These are phyloP conservation scores for Acanthamoeba lenticulata DNA, from an alignment of 208 protist species.

Conservation along the genomic window DNA sequence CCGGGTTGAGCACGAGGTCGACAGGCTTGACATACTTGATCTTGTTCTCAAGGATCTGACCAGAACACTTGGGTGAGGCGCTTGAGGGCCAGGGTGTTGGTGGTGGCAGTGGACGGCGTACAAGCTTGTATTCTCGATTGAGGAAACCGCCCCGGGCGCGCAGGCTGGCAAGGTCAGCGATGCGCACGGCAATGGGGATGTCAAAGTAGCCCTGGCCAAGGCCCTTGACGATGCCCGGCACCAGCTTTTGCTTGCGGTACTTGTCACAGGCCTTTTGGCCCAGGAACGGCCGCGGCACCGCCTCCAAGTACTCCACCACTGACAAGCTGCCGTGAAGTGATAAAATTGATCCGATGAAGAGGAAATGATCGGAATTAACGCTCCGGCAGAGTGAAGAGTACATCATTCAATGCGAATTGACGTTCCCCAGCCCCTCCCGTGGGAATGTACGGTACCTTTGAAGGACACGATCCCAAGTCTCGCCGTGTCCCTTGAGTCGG, in stretches of 20 bases:
- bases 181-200: slow-evolving; percentile 43
- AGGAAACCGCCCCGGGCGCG: slow-evolving; percentile 31
- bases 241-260: slow-evolving; percentile 30
- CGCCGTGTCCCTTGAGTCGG: not conserved
- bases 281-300: slow-evolving; percentile 33
- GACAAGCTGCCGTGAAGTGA: not conserved
- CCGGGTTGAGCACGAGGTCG: not conserved
- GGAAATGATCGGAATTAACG: no score
- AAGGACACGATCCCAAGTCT: not conserved
- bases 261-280: slow-evolving; percentile 29
- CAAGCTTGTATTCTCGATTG: slow-evolving; percentile 37
- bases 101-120: not conserved
- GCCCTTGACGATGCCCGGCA: slow-evolving; percentile 18
- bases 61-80: not conserved
- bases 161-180: slow-evolving; percentile 40
- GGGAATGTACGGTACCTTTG: not conserved
- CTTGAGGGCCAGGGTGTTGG: not conserved
- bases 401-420: not conserved
- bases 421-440: no score
- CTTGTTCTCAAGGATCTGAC: slow-evolving; percentile 25
- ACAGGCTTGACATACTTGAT: slow-evolving; percentile 48
- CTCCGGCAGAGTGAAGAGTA: no score
- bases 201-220: slow-evolving; percentile 28
- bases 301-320: slow-evolving; percentile 53
- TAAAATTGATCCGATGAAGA: not conserved